A percentile compares a stretch with the other conserved stretches of the same genome.
phyloP scores from a whole-genome alignment of 768 basidiomycete genomes.

The Boletus rubescentipes region DNA sequence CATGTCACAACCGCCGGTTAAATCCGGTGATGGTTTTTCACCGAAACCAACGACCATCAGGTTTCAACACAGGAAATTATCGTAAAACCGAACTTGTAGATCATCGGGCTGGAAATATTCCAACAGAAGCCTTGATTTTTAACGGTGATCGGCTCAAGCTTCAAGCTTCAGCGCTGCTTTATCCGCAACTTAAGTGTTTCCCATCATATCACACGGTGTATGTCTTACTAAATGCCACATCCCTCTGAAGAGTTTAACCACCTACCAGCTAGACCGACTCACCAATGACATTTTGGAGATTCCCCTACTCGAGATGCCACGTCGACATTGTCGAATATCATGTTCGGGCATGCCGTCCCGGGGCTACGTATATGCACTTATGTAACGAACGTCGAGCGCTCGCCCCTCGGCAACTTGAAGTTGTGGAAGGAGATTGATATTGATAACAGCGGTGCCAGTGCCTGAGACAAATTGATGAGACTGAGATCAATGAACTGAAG shows the following conservation, averaged over 20 bases:
- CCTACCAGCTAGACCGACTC: conserved; percentile 31
- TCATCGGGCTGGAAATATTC: not conserved
- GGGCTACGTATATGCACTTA: conserved; percentile 51
- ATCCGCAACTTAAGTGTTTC: too few species aligned
- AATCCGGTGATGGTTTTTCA: too few species aligned
- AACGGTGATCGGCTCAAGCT: not conserved
- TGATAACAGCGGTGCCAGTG: conserved; percentile 42
- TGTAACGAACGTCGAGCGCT: not conserved
- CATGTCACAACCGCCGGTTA: too few species aligned
- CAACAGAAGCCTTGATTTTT: too few species aligned
- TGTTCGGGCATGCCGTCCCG: conserved; percentile 45
- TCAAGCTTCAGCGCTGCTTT: not conserved
- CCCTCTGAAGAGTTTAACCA: not conserved
- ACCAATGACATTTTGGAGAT: conserved; percentile 31
- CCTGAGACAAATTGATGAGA: conserved; percentile 49
- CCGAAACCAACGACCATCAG: not conserved
- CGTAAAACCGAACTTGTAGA: not conserved
- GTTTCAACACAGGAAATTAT: not conserved
- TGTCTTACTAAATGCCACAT: too few species aligned
- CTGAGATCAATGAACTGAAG: conserved; percentile 44
- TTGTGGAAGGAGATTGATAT: conserved; percentile 15
- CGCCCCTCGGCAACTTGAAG: too few species aligned
- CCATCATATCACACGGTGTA: too few species aligned
- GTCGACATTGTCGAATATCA: conserved; percentile 35
- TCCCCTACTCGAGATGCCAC: conserved; percentile 33